Percentiles rank a stretch among this genome's conserved stretches.
phyloP scores from a whole-genome alignment of 345 rosid species.

The Gossypium stocksii region DNA sequence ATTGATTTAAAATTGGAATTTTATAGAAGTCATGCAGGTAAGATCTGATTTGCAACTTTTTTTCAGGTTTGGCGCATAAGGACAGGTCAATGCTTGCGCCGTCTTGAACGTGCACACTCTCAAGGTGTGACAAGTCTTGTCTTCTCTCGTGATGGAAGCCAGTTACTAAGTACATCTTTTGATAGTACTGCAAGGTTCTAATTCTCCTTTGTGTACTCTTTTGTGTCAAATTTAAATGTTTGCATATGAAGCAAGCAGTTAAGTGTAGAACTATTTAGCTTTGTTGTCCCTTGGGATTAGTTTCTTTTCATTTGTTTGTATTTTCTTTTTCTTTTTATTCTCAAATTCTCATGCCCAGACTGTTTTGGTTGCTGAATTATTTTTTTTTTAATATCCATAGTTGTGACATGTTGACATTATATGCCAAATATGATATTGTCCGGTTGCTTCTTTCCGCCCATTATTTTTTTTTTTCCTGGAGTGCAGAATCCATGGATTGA shows the following conservation, averaged over 20 bases:
- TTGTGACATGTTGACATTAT: background rate
- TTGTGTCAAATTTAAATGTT: background rate
- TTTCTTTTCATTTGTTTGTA: background rate
- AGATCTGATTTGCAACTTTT: slow-evolving; percentile 12
- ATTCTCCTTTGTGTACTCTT: background rate
- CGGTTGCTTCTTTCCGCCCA: background rate
- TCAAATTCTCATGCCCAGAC: background rate
- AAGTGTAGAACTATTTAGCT: background rate
- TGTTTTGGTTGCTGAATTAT: background rate
- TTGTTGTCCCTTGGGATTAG: background rate
- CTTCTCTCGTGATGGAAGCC: slow-evolving; percentile 97
- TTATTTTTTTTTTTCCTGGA: background rate
- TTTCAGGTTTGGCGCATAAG: slow-evolving; percentile 95
- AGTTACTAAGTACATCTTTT: slow-evolving; percentile 89
- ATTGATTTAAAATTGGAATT: background rate
- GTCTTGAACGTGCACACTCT: slow-evolving; percentile 89
- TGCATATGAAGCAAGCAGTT: slow-evolving; percentile 4
- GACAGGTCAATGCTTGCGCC: slow-evolving; percentile 90
- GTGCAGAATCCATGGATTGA: slow-evolving; percentile 88
- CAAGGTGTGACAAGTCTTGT: slow-evolving; percentile 89
- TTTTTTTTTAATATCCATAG: background rate
- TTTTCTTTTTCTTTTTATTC: background rate
- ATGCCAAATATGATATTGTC: background rate
- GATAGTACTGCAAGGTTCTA: slow-evolving; percentile 82
- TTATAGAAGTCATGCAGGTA: background rate